phyloP scores from a whole-genome alignment of 768 basidiomycete species.

The Asterophora parasitica region DNA sequence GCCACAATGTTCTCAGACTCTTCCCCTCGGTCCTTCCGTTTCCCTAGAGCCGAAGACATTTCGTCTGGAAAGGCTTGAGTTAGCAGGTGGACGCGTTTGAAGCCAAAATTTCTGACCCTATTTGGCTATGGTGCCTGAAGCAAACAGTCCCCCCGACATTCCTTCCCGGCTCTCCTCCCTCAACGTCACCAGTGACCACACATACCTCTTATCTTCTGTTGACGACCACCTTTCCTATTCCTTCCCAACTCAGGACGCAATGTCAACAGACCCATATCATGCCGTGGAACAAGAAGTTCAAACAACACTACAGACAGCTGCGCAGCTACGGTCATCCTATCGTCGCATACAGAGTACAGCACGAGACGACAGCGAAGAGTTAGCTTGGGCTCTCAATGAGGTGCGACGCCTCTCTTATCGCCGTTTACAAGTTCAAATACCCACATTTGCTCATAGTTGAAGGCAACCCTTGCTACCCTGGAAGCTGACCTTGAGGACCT shows the following conservation, averaged over 20 bases:
- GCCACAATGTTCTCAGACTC: slow-evolving; percentile 13
- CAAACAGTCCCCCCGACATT: too few relatives aligned
- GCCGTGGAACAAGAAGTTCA: slow-evolving; percentile 83
- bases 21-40: slow-evolving; percentile 38
- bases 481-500: slow-evolving; percentile 89
- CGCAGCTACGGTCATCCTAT: slow-evolving; percentile 71
- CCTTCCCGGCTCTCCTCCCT: too few relatives aligned
- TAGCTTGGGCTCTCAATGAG: slow-evolving; percentile 76
- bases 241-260: slow-evolving; percentile 16
- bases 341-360: slow-evolving; percentile 75
- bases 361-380: slow-evolving; percentile 70
- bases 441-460: slow-evolving; percentile 43
- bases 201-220: too few relatives aligned
- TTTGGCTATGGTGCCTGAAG: too few relatives aligned
- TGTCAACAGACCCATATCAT: slow-evolving; percentile 85
- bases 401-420: slow-evolving; percentile 29
- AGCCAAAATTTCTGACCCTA: background rate
- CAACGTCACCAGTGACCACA: too few relatives aligned
- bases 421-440: background rate
- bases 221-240: background rate
- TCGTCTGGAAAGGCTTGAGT: background rate
- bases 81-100: background rate
- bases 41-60: slow-evolving; percentile 32
- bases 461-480: slow-evolving; percentile 68
- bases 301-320: slow-evolving; percentile 62